Conservation (phyloP, 148 eudicot genomes). For the Euryodendron excelsum region DNA sequence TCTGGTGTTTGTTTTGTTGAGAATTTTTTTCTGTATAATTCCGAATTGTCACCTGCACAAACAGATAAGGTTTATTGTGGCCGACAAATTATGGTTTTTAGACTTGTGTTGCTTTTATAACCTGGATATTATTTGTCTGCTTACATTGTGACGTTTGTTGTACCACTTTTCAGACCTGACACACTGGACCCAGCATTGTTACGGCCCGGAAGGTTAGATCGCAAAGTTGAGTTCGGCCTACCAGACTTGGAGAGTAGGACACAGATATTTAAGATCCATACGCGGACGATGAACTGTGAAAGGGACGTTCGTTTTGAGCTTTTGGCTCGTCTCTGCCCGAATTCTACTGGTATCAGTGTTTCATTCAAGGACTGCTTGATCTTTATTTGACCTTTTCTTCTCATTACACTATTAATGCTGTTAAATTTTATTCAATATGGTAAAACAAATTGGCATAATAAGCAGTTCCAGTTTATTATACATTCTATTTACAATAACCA, state of each 20-base stretch:
- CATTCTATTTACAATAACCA: neutral
- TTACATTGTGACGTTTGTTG: neutral
- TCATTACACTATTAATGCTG: neutral
- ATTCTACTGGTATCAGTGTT: constrained; percentile 67
- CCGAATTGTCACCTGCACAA: neutral
- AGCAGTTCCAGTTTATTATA: neutral
- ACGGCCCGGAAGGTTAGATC: constrained; percentile 90
- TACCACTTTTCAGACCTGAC: constrained; percentile 56
- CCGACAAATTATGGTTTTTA: neutral
- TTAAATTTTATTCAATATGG: neutral
- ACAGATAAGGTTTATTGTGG: neutral
- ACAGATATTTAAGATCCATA: constrained; percentile 87
- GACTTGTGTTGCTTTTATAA: neutral
- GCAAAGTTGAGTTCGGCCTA: constrained; percentile 90
- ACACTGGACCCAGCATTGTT: constrained; percentile 87
- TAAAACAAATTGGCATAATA: neutral
- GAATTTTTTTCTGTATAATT: neutral
- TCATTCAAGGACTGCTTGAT: neutral
- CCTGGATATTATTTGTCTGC: neutral
- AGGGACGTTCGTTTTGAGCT: constrained; percentile 91
- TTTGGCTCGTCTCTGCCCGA: constrained; percentile 95
- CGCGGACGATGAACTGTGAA: constrained; percentile 94
- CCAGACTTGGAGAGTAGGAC: constrained; percentile 91
- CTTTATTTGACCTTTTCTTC: neutral
- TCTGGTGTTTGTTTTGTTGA: no score